Conservation (phyloP, 768 basidiomycete genomes). For the Floccularia luteovirens region DNA sequence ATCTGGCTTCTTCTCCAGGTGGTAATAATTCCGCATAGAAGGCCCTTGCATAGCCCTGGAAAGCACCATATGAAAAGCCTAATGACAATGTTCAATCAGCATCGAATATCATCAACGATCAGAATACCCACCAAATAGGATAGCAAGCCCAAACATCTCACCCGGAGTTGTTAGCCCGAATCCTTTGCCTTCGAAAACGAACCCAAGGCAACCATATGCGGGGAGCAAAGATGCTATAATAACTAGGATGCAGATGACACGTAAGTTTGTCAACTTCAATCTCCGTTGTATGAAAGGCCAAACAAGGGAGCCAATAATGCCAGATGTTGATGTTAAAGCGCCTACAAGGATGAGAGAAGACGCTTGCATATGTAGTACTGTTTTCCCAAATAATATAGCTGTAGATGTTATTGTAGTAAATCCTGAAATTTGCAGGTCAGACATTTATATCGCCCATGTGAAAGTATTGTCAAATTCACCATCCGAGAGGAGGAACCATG, state of each 20-base stretch:
- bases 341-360: conserved; percentile 76
- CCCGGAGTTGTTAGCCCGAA: conserved; percentile 71
- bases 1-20: conserved; percentile 81
- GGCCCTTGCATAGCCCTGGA: conserved; percentile 85
- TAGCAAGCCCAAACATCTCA: conserved; percentile 82
- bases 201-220: conserved; percentile 77
- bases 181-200: conserved; percentile 53
- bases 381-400: conserved; percentile 89
- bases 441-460: background rate
- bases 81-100: background rate
- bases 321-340: conserved; percentile 66
- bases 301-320: conserved; percentile 78
- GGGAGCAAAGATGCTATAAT: conserved; percentile 61
- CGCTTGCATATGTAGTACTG: conserved; percentile 72
- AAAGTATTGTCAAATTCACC: conserved; percentile 37
- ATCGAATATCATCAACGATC: background rate
- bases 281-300: conserved; percentile 71
- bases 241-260: conserved; percentile 61
- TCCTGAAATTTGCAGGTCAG: conserved; percentile 29
- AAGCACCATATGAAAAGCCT: conserved; percentile 80
- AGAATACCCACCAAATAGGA: conserved; percentile 63
- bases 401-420: conserved; percentile 92
- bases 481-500: conserved; percentile 94
- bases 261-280: conserved; percentile 57
- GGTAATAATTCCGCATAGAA: conserved; percentile 86